Percentiles rank a stretch among this genome's conserved stretches.
Evolutionary conservation across 768 basidiomycete genomes (phyloP).

Genomic region (Neoboletus brunneissimus): DNA sequence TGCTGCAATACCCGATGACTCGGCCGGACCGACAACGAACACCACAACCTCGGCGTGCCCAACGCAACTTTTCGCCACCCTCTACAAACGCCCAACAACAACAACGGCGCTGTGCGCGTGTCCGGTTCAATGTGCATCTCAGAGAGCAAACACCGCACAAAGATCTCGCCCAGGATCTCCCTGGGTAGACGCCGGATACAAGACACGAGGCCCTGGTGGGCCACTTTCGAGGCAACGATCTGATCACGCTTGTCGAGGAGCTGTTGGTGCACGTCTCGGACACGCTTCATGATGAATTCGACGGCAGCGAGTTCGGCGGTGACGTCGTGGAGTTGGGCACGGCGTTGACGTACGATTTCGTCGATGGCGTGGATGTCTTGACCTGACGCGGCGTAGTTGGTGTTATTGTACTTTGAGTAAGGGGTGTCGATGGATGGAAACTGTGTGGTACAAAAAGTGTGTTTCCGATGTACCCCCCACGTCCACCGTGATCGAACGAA

Average conservation of each 20-base stretch:
- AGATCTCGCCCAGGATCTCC: constrained; percentile 49
- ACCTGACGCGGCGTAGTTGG: constrained; percentile 14
- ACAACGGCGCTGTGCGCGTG: constrained; percentile 31
- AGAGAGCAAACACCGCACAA: constrained; percentile 36
- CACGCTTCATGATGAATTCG: constrained; percentile 10
- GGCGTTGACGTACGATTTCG: constrained; percentile 15
- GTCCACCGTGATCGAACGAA: neutral
- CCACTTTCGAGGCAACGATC: constrained; percentile 16
- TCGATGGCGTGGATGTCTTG: constrained; percentile 11
- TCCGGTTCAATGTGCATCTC: constrained; percentile 26
- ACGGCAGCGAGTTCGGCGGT: constrained; percentile 13
- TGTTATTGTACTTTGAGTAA: constrained; percentile 14
- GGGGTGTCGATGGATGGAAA: constrained; percentile 15
- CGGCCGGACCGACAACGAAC: constrained; percentile 33
- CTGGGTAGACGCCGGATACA: constrained; percentile 39
- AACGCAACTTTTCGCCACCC: constrained; percentile 41
- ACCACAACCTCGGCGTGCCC: constrained; percentile 46
- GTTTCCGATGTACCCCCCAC: neutral
- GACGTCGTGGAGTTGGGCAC: constrained; percentile 13
- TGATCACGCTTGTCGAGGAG: constrained; percentile 13
- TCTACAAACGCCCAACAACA: constrained; percentile 40
- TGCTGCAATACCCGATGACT: constrained; percentile 6
- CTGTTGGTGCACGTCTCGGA: constrained; percentile 6
- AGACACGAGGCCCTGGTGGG: constrained; percentile 23
- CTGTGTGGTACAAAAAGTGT: neutral